Evolutionary conservation across 805 yeast species (phyloP), one percentile per base, ranked within the genome.

Genomic region (Ogataea populi-albae): DNA sequence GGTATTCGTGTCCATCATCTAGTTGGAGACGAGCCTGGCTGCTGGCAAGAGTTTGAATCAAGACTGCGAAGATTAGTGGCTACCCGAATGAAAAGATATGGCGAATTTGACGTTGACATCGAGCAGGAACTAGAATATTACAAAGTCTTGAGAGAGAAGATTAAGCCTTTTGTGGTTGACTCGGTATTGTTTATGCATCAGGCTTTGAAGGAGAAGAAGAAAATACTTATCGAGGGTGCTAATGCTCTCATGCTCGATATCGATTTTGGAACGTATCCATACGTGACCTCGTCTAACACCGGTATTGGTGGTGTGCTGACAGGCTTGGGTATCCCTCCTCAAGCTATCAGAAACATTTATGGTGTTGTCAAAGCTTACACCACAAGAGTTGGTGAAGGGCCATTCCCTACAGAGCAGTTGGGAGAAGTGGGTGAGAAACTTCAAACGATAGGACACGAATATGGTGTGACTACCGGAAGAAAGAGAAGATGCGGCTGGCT

Each of bases 401-500:
- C 98, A 21, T 93, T 93, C 84, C 97, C 98, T 44, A 82, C 98
- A 38, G 98, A 93, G 67, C 98, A 89, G 62, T 75, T 89, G 59
- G 88, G 91, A 62, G 79, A 68, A 23, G 77, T 69, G 31, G 98
- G 98, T 57, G 95, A 85, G 54, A 77, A 78, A 48, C 72, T 93
- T 58, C 98, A 93, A 64, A 66, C 72, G 28, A 86, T 93, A 45
- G 98, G 98, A 55, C 95, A 89, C 40, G 98, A 93, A 67, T 86
- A 61, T 55, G 98, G 98, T 66, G 98, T 93, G 51, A 93, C 98
- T 46, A 93, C 98, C 23, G 98, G 98, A 50, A 82, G 98, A 70
- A 88, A 89, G 75, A 85, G 98, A 73, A 81, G 98, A 68, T 93
- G 98, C 65, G 98, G 98, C 39, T 93, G 98, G 98, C 79, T 93